A percentile compares a stretch with the other conserved stretches of the same genome.
Conservation (phyloP, 1,139 yeast species). For the Yamadazyma oceani region DNA sequence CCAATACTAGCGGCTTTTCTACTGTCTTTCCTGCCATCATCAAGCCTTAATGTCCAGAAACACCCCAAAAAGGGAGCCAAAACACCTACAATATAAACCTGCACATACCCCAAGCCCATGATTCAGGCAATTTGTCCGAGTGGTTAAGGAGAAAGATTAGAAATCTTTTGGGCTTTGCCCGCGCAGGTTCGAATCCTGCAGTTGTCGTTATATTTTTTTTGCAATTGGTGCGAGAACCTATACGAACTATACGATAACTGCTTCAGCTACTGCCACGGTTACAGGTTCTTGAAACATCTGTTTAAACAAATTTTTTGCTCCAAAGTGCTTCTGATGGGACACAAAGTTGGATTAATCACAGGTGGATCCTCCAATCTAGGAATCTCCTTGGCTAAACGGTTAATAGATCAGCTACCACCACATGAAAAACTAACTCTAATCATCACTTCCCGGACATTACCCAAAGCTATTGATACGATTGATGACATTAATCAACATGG, state of each 20-base stretch:
- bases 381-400: conserved; percentile 75
- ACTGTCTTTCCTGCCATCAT: too few relatives aligned
- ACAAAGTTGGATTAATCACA: conserved; percentile 42
- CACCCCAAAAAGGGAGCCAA: too few relatives aligned
- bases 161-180: conserved; percentile 62
- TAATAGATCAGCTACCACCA: conserved; percentile 58
- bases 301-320: too few relatives aligned
- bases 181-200: conserved; percentile 93
- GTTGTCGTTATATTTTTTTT: conserved; percentile 57
- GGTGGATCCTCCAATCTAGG: conserved; percentile 75
- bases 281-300: too few relatives aligned
- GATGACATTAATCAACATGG: conserved; percentile 55
- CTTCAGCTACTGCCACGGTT: too few relatives aligned
- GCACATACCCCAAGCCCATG: too few relatives aligned
- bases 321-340: too few relatives aligned
- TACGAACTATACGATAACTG: too few relatives aligned
- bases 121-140: conserved; percentile 49
- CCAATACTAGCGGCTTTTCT: too few relatives aligned
- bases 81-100: too few relatives aligned
- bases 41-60: too few relatives aligned
- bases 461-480: conserved; percentile 79
- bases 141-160: conserved; percentile 54
- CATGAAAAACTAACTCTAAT: conserved; percentile 67
- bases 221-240: not conserved
- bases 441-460: conserved; percentile 85